These are phyloP conservation scores for Coemansia sp. DNA, from an alignment of 192 early-diverging fungal species.

Conservation along the genomic window DNA sequence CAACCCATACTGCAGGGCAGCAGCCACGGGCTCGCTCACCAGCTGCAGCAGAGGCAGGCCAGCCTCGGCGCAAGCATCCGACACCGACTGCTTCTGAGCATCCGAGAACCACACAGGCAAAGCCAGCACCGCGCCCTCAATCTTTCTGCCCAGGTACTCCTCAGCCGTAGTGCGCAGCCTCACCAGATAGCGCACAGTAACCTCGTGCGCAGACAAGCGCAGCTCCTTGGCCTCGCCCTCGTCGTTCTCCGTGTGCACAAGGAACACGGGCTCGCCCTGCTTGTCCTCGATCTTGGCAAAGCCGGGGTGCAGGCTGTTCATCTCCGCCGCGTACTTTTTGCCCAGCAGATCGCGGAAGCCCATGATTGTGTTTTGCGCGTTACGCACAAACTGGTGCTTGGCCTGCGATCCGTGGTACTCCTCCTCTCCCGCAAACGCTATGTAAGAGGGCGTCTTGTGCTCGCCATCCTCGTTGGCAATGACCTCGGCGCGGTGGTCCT, in stretches of 20 bases:
- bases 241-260: slow-evolving; percentile 59
- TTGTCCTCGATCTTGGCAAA: slow-evolving; percentile 57
- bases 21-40: slow-evolving; percentile 86
- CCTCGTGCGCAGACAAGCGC: slow-evolving; percentile 67
- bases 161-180: slow-evolving; percentile 86
- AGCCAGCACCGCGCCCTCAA: slow-evolving; percentile 81
- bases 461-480: slow-evolving; percentile 99
- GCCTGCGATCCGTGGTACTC: slow-evolving; percentile 78
- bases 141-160: slow-evolving; percentile 72
- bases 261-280: slow-evolving; percentile 58
- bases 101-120: slow-evolving; percentile 83
- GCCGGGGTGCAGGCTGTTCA: slow-evolving; percentile 37
- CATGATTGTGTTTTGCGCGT: slow-evolving; percentile 85
- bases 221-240: slow-evolving; percentile 42
- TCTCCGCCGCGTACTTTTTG: slow-evolving; percentile 25
- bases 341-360: slow-evolving; percentile 87
- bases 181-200: slow-evolving; percentile 74
- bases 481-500: slow-evolving; percentile 67
- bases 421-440: slow-evolving; percentile 89
- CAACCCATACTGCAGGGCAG: slow-evolving; percentile 80
- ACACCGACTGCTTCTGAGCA: slow-evolving; percentile 64
- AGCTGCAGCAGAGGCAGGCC: slow-evolving; percentile 79
- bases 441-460: slow-evolving; percentile 88
- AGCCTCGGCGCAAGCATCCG: slow-evolving; percentile 64
- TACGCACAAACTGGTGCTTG: slow-evolving; percentile 79